Conservation (phyloP, 108 stramenopile genomes). For the Cyclotella sp. region DNA sequence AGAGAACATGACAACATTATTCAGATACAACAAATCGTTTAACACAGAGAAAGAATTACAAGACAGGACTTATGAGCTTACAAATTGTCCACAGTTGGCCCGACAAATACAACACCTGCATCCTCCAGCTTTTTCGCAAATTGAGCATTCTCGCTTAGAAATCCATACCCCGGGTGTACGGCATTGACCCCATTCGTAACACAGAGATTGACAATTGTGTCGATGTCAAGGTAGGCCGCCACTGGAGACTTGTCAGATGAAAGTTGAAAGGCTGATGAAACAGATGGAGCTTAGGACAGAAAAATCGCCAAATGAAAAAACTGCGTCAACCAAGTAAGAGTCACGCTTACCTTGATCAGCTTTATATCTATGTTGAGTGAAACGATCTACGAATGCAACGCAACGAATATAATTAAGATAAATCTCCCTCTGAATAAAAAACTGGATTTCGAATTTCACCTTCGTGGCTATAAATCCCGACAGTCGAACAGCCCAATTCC, state of each 20-base stretch:
- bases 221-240: slow-evolving; percentile 92
- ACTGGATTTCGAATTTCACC: slow-evolving; percentile 30
- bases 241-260: slow-evolving; percentile 70
- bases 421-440: not conserved
- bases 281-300: not conserved
- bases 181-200: slow-evolving; percentile 84
- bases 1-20: not conserved
- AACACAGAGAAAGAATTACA: not conserved
- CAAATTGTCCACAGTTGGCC: slow-evolving; percentile 92
- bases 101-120: slow-evolving; percentile 90
- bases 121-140: slow-evolving; percentile 78
- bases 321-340: not conserved
- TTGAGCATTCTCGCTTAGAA: slow-evolving; percentile 84
- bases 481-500: slow-evolving; percentile 79
- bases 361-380: slow-evolving; percentile 97
- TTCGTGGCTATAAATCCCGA: slow-evolving; percentile 90
- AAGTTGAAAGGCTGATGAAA: slow-evolving; percentile 31
- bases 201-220: slow-evolving; percentile 84
- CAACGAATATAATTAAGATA: not conserved
- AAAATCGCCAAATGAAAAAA: not conserved
- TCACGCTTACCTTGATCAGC: slow-evolving; percentile 78
- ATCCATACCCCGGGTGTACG: slow-evolving; percentile 94
- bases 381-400: slow-evolving; percentile 66
- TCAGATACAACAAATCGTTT: not conserved
- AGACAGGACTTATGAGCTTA: slow-evolving; percentile 2